Evolutionary conservation across 345 rosid genomes (phyloP), one percentile per base, ranked within the genome.

Genomic region (Stellera chamaejasme): DNA sequence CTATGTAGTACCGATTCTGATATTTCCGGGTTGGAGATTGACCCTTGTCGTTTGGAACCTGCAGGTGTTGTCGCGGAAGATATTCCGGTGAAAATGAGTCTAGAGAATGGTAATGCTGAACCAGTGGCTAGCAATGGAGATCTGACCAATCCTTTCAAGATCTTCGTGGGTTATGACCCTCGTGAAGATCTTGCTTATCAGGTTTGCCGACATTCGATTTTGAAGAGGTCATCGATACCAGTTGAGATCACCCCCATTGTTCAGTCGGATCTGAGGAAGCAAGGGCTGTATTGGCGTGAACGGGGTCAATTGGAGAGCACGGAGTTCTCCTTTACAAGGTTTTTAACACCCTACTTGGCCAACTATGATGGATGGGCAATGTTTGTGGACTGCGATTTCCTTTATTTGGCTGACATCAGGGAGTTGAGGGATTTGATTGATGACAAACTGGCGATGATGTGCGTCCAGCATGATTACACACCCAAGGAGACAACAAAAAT

Each of bases 381-480:
- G 97, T 93, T 93, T 67, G 90, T 93, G 25, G 99, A 93, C 62
- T 93, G 96, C 13, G 99, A 89, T 60, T 89, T 93, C 70, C 97
- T 93, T 43, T 93, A 87, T 75, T 69, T 93, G 19, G 69, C 76
- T 13, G 99, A 93, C 65, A 82, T 93, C 11, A 93, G 86, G 63
- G 85, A 84, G 47, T 72, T 93, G 62, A 70, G 69, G 9, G 94
- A 90, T 63, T 67, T 93, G 69, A 62, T 81, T 36, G 90, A 93
- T 68, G 96, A 93, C n/a, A 89, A 82, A 28, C 89, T 78, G 59
- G 99, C 97, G 0, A 57, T 93, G 14, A 93, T 93, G 96, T 89
- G 99, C 50, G 99, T 93, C 36, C 97, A 93, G 50, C 99, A 93
- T 45, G 97, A 93, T 16, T 93, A 93, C 50, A 58, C 88, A 4